A percentile compares a stretch with the other conserved stretches of the same genome.
Conservation (phyloP, 345 rosid genomes). For the Gynandropsis gynandra region DNA sequence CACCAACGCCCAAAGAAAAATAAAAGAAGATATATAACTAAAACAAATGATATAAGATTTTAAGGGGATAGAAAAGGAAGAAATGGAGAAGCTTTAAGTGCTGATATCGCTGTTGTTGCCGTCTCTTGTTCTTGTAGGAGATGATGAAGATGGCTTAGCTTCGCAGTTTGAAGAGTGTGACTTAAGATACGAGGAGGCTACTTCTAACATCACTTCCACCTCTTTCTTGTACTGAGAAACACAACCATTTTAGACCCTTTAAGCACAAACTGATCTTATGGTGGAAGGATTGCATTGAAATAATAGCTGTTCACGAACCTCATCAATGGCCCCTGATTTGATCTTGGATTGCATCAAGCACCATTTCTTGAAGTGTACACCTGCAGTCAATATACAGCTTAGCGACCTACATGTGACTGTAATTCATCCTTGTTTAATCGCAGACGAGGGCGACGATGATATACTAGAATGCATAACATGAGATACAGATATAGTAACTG, state of each 20-base stretch:
- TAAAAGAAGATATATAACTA: background rate
- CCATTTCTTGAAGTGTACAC: conserved; percentile 98
- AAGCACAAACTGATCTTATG: no score
- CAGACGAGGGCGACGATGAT: background rate
- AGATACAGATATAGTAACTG: no score
- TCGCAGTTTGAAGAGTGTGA: background rate
- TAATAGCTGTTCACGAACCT: no score
- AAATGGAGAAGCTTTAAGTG: conserved; percentile 1
- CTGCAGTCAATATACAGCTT: conserved; percentile 31
- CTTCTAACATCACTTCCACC: conserved; percentile 43
- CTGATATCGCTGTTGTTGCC: no score
- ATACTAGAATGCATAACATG: no score
- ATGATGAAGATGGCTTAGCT: no score
- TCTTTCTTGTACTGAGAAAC: conserved; percentile 54
- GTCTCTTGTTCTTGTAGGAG: no score
- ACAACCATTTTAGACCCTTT: background rate
- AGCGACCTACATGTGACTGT: no score
- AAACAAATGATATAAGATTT: conserved; percentile 3
- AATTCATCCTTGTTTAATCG: background rate
- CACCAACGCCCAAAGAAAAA: conserved; percentile 6
- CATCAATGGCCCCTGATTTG: conserved; percentile 45
- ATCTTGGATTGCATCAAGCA: conserved; percentile 96
- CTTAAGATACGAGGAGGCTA: conserved; percentile 25
- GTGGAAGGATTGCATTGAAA: no score
- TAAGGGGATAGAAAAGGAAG: background rate